Conservation (phyloP, 768 basidiomycete genomes). For the Trametes elegans region DNA sequence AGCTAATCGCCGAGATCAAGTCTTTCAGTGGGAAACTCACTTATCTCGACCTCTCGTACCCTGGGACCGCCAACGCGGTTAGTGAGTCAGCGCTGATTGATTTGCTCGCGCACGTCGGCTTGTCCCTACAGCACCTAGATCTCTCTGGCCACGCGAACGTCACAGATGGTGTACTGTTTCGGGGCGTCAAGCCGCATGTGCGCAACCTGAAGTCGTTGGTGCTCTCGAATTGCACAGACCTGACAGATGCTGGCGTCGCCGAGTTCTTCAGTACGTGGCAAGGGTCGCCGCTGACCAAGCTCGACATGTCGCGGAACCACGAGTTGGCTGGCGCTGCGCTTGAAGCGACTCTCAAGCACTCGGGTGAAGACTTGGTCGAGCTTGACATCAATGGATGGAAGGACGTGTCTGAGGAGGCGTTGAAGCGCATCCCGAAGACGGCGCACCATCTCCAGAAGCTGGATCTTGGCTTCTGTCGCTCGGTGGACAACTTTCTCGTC, state of each 20-base stretch:
- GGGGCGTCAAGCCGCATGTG: constrained; percentile 55
- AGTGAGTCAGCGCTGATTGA: constrained; percentile 54
- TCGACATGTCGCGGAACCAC: constrained; percentile 68
- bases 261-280: constrained; percentile 64
- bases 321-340: constrained; percentile 54
- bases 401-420: constrained; percentile 47
- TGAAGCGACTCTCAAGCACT: constrained; percentile 62
- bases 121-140: constrained; percentile 56
- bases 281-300: constrained; percentile 38
- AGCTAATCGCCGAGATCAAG: constrained; percentile 55
- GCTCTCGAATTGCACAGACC: constrained; percentile 52
- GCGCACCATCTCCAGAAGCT: constrained; percentile 50
- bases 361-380: constrained; percentile 51
- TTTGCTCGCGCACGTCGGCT: constrained; percentile 55
- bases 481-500: constrained; percentile 79
- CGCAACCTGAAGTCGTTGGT: constrained; percentile 48
- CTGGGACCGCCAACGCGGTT: constrained; percentile 44
- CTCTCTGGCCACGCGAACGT: constrained; percentile 69
- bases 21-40: constrained; percentile 44
- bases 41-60: constrained; percentile 69
- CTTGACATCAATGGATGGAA: constrained; percentile 82
- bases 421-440: constrained; percentile 36
- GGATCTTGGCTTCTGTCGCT: constrained; percentile 85
- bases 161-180: constrained; percentile 54
- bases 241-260: constrained; percentile 71